These are phyloP conservation scores for Plantago ovata DNA, from an alignment of 257 asterid genomes.

Conservation along the genomic window DNA sequence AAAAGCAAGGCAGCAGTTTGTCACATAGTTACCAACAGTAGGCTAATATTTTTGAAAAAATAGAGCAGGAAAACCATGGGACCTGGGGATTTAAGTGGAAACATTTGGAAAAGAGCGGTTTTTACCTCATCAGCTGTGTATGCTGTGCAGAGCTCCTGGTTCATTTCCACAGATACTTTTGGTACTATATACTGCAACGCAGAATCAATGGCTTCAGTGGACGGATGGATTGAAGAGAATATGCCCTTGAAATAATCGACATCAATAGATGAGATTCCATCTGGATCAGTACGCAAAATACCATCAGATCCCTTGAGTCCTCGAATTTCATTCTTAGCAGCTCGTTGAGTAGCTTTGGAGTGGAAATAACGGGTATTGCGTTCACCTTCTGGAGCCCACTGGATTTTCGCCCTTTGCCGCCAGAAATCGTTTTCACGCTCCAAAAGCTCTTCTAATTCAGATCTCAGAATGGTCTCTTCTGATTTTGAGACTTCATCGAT, in stretches of 20 bases:
- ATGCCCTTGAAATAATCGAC: background rate
- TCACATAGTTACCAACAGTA: background rate
- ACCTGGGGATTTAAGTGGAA: background rate
- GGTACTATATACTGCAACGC: background rate
- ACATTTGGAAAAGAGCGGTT: background rate
- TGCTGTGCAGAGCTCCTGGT: background rate
- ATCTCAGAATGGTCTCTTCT: no score
- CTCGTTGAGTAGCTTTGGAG: background rate
- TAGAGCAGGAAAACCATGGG: background rate
- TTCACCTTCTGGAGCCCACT: background rate
- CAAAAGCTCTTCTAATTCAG: background rate
- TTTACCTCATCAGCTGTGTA: background rate
- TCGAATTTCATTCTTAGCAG: no score
- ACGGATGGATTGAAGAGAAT: background rate
- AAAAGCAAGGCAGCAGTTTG: background rate
- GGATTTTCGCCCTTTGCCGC: background rate
- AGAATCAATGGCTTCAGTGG: no score
- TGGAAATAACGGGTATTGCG: background rate
- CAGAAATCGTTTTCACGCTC: background rate
- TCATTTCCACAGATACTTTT: background rate
- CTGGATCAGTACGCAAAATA: background rate
- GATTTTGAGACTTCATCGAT: no score
- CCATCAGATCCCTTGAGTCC: background rate
- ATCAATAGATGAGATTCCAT: background rate
- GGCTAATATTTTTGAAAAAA: background rate